Percentiles rank a stretch among this genome's conserved stretches.
Conservation (phyloP, 2,329 filamentous ascomycete species). For the Escovopsis weberi region DNA sequence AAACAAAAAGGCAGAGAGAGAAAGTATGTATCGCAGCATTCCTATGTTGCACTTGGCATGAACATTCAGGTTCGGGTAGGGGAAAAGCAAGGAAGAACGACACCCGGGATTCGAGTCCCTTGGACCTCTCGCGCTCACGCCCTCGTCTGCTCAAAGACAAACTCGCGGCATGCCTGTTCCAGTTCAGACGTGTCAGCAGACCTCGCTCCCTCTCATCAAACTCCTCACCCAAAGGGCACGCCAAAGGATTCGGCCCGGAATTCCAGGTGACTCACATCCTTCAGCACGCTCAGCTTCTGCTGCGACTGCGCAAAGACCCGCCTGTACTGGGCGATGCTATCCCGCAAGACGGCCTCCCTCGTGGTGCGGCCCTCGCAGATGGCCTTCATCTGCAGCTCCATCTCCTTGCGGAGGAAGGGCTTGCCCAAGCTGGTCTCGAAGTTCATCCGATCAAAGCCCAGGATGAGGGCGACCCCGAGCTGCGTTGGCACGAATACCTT, state of each 20-base stretch:
- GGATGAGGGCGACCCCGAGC: constrained; percentile 78
- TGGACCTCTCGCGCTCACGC: neutral
- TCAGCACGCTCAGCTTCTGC: constrained; percentile 55
- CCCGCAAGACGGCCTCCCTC: constrained; percentile 58
- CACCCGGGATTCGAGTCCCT: too few species aligned
- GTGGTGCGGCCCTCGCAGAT: constrained; percentile 81
- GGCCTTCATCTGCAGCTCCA: constrained; percentile 93
- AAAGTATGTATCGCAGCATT: too few species aligned
- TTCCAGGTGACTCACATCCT: constrained; percentile 34
- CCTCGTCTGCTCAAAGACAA: constrained; percentile 15
- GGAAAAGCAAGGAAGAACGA: too few species aligned
- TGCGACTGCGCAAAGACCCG: constrained; percentile 73
- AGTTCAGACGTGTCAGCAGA: neutral
- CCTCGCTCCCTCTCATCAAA: too few species aligned
- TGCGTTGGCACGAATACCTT: constrained; percentile 89
- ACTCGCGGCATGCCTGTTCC: constrained; percentile 23
- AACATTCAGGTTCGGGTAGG: too few species aligned
- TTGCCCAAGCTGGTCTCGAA: constrained; percentile 88
- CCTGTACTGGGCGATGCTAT: constrained; percentile 77
- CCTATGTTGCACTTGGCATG: too few species aligned
- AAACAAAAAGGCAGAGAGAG: too few species aligned
- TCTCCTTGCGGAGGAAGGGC: constrained; percentile 91
- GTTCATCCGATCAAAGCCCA: constrained; percentile 90
- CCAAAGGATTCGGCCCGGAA: too few species aligned
- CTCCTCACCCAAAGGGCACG: neutral